A percentile compares a stretch with the other conserved stretches of the same genome.
phyloP scores from a whole-genome alignment of 2,329 filamentous ascomycete species.

The Pseudogymnoascus sp. region DNA sequence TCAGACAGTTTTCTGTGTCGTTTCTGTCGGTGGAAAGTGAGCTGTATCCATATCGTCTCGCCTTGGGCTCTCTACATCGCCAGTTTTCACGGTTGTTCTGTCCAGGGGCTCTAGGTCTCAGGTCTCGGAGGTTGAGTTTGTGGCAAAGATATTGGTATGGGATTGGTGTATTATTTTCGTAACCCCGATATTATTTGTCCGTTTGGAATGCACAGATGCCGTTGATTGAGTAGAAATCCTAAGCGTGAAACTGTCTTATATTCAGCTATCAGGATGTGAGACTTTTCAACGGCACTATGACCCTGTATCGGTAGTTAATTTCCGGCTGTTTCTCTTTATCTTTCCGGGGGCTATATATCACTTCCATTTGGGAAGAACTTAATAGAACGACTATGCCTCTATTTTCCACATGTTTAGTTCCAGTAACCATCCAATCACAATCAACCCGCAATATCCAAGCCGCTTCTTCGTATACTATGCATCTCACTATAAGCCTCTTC shows the following conservation, averaged over 20 bases:
- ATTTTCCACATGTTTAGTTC: background rate
- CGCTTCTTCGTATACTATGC: background rate
- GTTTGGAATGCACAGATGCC: background rate
- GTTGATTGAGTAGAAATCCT: background rate
- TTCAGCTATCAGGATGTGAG: background rate
- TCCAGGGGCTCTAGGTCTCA: background rate
- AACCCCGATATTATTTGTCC: background rate
- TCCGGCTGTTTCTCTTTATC: background rate
- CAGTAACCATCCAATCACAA: background rate
- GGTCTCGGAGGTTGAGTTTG: background rate
- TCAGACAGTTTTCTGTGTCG: background rate
- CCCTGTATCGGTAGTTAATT: background rate
- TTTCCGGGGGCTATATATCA: background rate
- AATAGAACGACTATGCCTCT: background rate
- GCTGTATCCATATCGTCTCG: background rate
- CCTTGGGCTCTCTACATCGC: background rate
- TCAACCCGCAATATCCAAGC: background rate
- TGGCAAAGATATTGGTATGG: background rate
- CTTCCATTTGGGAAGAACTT: background rate
- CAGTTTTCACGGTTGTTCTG: background rate
- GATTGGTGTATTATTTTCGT: background rate
- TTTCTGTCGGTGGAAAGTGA: background rate
- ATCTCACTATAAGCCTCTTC: background rate
- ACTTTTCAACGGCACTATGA: background rate
- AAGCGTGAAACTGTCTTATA: background rate